Evolutionary conservation across 2,329 filamentous ascomycete genomes (phyloP).

Genomic region (Penicillium expansum): DNA sequence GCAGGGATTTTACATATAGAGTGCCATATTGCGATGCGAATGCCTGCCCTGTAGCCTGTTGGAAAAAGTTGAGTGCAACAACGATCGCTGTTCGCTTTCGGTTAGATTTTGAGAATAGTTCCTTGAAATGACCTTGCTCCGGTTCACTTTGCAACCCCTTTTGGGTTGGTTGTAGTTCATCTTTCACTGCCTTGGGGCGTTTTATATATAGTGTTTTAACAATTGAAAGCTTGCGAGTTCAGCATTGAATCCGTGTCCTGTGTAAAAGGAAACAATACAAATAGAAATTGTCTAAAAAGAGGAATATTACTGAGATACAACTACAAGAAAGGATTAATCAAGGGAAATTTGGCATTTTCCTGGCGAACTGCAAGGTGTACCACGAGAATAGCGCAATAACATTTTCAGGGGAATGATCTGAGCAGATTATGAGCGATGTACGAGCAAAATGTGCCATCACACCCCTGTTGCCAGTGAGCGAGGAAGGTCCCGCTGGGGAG

Average conservation of each 20-base stretch:
- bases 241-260: background rate
- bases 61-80: too few species aligned
- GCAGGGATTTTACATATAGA: too few species aligned
- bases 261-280: background rate
- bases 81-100: too few species aligned
- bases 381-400: constrained; percentile 11
- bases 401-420: constrained; percentile 13
- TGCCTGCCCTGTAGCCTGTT: too few species aligned
- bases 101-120: too few species aligned
- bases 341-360: constrained; percentile 17
- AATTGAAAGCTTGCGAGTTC: constrained; percentile 10
- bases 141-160: too few species aligned
- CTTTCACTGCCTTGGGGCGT: background rate
- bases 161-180: background rate
- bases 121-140: too few species aligned
- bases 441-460: constrained; percentile 7
- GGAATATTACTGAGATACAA: background rate
- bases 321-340: background rate
- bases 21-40: too few species aligned
- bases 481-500: constrained; percentile 9
- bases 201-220: background rate
- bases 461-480: constrained; percentile 15
- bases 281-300: background rate
- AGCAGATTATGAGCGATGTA: constrained; percentile 8
- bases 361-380: constrained; percentile 18